Evolutionary conservation across 805 yeast species (phyloP), one percentile per base, ranked within the genome.

Genomic region (Cyberlindnera samutprakarnensis): DNA sequence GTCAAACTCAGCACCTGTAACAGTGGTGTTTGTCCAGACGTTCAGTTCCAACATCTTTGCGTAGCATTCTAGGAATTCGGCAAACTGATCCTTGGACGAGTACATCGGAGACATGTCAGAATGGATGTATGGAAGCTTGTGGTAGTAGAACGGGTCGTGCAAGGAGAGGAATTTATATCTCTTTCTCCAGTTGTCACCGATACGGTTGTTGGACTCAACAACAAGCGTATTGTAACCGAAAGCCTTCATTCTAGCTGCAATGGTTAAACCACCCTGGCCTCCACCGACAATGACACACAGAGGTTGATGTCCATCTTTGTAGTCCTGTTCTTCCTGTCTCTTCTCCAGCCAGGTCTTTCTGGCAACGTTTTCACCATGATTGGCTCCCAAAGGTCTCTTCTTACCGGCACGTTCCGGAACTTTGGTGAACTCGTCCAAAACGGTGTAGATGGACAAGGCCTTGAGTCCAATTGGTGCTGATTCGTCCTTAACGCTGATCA

Each of bases 111-210:
- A 54, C 5, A 56, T 56, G 23, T 69, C 69, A 39, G 58, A 59
- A 26, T 54, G 47, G 30, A 65, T 36, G 41, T 65, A 65, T 10
- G 69, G 55, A 33, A 66, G 43, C 40, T 62, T 63, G 41, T 61
- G 65, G 37, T 58, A 57, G 54, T 60, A 63, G 35, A 61, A 64
- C 1, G 70, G 69, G 42, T 66, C 72, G 42, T 66, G 72, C 18
- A 66, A 45, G 6, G 66, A 64, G 23, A 66, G 47, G 30, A 66
- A 64, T 43, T 59, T 60, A 43, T 66, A 66, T 25, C 72, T 49
- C 35, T 53, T 51, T 45, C 72, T 55, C 71, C 71, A 66, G 45
- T 66, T 65, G 39, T 66, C 71, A 37, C 72, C 71, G 31, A 64
- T 51, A 20, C 54, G 44, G 30, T 37, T 19, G 43, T 60, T 57